Percentiles rank a stretch among this genome's conserved stretches.
Conservation (phyloP, 768 basidiomycete species). For the Mrakia frigida region DNA sequence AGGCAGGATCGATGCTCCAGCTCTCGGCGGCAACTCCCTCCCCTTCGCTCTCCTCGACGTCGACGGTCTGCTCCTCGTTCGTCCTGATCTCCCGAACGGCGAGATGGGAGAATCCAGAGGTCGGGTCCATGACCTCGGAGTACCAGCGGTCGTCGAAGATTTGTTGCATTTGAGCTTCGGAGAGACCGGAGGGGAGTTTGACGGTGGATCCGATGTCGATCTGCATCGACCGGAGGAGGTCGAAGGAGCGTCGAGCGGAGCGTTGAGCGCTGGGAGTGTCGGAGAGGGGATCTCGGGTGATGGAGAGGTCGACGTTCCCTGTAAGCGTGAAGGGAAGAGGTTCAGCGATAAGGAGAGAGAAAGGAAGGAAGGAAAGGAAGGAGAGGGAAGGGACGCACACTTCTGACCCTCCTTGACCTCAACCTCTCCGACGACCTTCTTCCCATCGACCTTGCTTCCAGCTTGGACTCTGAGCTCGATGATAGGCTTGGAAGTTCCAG, state of each 20-base stretch:
- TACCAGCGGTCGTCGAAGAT: slow-evolving; percentile 21
- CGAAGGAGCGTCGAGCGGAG: not conserved
- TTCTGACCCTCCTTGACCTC: slow-evolving; percentile 41
- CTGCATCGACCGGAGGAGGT: not conserved
- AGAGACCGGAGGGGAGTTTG: slow-evolving; percentile 16
- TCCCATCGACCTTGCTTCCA: slow-evolving; percentile 49
- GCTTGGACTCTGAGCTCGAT: slow-evolving; percentile 57
- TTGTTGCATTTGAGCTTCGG: slow-evolving; percentile 25
- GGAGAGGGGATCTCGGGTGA: slow-evolving; percentile 1
- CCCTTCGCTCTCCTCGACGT: not conserved
- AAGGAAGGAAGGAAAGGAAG: not conserved
- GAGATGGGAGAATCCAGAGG: not conserved
- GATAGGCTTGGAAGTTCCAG: slow-evolving; percentile 48
- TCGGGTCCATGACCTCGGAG: slow-evolving; percentile 1
- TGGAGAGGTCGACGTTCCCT: slow-evolving; percentile 18
- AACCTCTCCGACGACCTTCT: slow-evolving; percentile 44
- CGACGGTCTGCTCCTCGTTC: too few species aligned
- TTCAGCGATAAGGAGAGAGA: not conserved
- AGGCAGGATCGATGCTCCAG: too few species aligned
- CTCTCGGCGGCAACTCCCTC: not conserved
- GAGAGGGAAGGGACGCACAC: slow-evolving; percentile 39
- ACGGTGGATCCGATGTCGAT: not conserved
- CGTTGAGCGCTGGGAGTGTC: not conserved
- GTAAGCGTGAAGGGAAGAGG: not conserved
- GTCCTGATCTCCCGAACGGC: not conserved